These are phyloP conservation scores for Amaranthus tricolor DNA, from an alignment of 179 eudicot genomes.

Conservation along the genomic window DNA sequence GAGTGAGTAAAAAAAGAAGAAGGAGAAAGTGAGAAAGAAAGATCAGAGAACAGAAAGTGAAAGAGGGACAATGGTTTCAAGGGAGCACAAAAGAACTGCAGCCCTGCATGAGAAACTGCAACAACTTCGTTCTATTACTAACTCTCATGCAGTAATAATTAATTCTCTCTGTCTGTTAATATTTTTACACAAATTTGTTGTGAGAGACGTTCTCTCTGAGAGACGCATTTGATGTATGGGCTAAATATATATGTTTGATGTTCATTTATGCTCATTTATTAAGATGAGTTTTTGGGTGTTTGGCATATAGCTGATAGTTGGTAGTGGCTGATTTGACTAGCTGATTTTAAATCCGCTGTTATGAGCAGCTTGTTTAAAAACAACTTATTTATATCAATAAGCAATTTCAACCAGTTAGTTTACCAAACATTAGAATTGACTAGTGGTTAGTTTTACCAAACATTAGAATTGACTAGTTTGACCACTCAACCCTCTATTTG, in stretches of 20 bases:
- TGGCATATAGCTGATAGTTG: too few relatives aligned
- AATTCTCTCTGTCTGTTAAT: conserved; percentile 6
- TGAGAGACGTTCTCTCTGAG: too few relatives aligned
- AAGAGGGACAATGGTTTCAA: conserved; percentile 53
- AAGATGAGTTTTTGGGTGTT: too few relatives aligned
- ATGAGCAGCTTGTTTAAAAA: too few relatives aligned
- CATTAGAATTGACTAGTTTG: neutral
- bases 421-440: neutral
- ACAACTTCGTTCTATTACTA: conserved; percentile 87
- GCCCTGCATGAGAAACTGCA: conserved; percentile 92
- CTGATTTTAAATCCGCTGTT: too few relatives aligned
- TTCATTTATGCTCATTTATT: too few relatives aligned
- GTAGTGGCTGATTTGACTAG: too few relatives aligned
- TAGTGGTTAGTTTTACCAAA: neutral
- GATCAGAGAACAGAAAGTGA: conserved; percentile 5
- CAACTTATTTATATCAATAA: too few relatives aligned
- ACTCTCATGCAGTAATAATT: conserved; percentile 88
- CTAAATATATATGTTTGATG: too few relatives aligned
- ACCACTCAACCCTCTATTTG: too few relatives aligned
- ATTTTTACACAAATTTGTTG: neutral
- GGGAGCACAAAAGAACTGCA: conserved; percentile 69
- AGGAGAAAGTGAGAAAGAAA: conserved; percentile 16
- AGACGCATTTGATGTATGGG: too few relatives aligned
- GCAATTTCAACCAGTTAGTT: too few relatives aligned
- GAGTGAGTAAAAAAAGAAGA: neutral